Percentiles rank a stretch among this genome's conserved stretches.
Conservation (phyloP, 768 basidiomycete species). For the Leccinum pellstonianum region DNA sequence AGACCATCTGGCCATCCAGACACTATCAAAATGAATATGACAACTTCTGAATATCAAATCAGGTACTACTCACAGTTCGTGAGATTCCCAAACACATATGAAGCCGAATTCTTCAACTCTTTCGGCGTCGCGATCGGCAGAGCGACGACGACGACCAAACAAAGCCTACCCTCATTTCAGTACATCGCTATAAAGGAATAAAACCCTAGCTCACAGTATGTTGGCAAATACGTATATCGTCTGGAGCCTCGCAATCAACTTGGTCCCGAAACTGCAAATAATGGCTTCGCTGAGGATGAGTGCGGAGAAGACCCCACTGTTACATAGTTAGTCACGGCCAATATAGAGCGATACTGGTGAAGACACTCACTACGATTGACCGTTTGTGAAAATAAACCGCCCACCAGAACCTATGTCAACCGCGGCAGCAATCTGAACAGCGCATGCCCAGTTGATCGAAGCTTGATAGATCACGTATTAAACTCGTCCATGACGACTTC, state of each 20-base stretch:
- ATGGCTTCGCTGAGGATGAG: slow-evolving; percentile 60
- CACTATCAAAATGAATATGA: slow-evolving; percentile 19
- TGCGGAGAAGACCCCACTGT: slow-evolving; percentile 60
- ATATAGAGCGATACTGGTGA: slow-evolving; percentile 21
- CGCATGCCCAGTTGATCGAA: slow-evolving; percentile 63
- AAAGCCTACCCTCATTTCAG: slow-evolving; percentile 6
- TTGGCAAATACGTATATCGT: slow-evolving; percentile 44
- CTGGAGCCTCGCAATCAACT: slow-evolving; percentile 65
- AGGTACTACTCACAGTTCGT: slow-evolving; percentile 45
- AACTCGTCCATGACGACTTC: background rate
- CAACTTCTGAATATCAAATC: background rate
- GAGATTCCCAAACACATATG: slow-evolving; percentile 58
- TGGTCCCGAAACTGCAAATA: slow-evolving; percentile 63
- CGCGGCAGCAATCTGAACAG: slow-evolving; percentile 63
- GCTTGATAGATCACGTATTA: slow-evolving; percentile 32
- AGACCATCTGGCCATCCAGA: slow-evolving; percentile 45
- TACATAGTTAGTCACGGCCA: slow-evolving; percentile 32
- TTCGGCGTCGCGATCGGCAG: slow-evolving; percentile 60
- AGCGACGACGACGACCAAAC: slow-evolving; percentile 44
- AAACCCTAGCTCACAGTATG: slow-evolving; percentile 28
- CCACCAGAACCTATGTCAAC: slow-evolving; percentile 50
- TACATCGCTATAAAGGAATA: background rate
- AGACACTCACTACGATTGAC: slow-evolving; percentile 45
- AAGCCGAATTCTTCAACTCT: slow-evolving; percentile 57
- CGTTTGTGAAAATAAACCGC: slow-evolving; percentile 34